Evolutionary conservation across 192 early-diverging fungal species (phyloP).

Genomic region (Lunasporangiospora selenospora): DNA sequence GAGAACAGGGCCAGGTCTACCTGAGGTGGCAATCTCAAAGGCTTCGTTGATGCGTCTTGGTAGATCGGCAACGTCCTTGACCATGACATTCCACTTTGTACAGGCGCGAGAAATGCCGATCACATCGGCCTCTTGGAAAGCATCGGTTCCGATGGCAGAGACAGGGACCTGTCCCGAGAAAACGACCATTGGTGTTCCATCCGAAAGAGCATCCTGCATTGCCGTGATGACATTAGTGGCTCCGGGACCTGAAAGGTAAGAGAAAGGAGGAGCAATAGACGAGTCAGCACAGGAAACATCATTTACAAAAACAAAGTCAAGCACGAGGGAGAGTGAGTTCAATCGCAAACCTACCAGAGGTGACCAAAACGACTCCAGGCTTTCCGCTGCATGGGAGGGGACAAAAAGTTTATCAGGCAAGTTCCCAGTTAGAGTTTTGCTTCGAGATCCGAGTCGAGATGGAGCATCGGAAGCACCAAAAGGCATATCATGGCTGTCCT

Average conservation of each 20-base stretch:
- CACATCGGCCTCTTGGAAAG: constrained; percentile 99
- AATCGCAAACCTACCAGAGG: constrained; percentile 36
- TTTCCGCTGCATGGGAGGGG: too few species aligned
- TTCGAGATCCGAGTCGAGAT: too few species aligned
- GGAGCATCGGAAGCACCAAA: too few species aligned
- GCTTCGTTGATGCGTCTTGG: constrained; percentile 98
- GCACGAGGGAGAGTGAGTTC: too few species aligned
- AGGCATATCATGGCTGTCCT: too few species aligned
- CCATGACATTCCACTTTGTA: constrained; percentile 99
- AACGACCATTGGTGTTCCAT: constrained; percentile 96
- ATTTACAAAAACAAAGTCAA: too few species aligned
- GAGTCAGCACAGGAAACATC: too few species aligned
- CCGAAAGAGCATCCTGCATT: constrained; percentile 95
- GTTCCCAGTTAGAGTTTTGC: too few species aligned
- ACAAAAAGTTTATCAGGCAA: too few species aligned
- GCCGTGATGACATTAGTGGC: constrained; percentile 98
- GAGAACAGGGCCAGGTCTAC: constrained; percentile 95
- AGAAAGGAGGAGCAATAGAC: background rate
- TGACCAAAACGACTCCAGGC: constrained; percentile 68
- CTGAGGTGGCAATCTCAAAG: constrained; percentile 95
- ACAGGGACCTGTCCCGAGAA: constrained; percentile 96
- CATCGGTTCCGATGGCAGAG: constrained; percentile 90
- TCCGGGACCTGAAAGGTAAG: constrained; percentile 93
- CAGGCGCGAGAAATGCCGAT: constrained; percentile 95
- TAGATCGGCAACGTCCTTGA: constrained; percentile 94